phyloP scores from a whole-genome alignment of 2,329 filamentous ascomycete genomes.

The Hortaea werneckii region DNA sequence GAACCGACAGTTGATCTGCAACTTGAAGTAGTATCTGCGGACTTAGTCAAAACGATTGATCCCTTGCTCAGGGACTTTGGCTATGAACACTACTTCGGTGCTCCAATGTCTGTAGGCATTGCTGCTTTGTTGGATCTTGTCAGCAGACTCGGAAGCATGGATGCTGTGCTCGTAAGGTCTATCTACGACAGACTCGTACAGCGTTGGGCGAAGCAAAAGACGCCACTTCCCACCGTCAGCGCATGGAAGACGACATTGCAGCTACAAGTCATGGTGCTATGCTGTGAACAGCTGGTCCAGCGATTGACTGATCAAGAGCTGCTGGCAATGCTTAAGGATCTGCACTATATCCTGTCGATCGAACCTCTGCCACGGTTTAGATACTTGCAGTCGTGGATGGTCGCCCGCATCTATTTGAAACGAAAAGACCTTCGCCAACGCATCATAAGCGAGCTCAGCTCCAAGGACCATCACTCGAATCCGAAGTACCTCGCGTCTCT shows the following conservation, averaged over 20 bases:
- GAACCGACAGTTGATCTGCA: conserved; percentile 33
- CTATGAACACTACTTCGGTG: conserved; percentile 36
- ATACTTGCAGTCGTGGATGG: conserved; percentile 39
- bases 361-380: conserved; percentile 40
- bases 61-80: conserved; percentile 19
- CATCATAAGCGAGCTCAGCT: conserved; percentile 28
- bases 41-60: conserved; percentile 20
- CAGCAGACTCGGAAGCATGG: conserved; percentile 20
- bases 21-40: conserved; percentile 33
- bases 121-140: conserved; percentile 37
- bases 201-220: conserved; percentile 35
- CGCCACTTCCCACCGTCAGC: conserved; percentile 33
- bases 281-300: conserved; percentile 28
- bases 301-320: conserved; percentile 11
- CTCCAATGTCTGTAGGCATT: conserved; percentile 33
- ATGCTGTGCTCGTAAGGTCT: neutral
- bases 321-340: conserved; percentile 25
- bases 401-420: conserved; percentile 33
- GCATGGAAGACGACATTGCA: conserved; percentile 42
- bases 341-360: conserved; percentile 32
- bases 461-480: conserved; percentile 35
- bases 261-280: conserved; percentile 36
- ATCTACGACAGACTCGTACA: conserved; percentile 29
- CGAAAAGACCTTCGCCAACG: conserved; percentile 22
- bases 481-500: conserved; percentile 39